These are phyloP conservation scores for Chimonanthus salicifolius DNA, from an alignment of 164 flowering plant species.

Conservation along the genomic window DNA sequence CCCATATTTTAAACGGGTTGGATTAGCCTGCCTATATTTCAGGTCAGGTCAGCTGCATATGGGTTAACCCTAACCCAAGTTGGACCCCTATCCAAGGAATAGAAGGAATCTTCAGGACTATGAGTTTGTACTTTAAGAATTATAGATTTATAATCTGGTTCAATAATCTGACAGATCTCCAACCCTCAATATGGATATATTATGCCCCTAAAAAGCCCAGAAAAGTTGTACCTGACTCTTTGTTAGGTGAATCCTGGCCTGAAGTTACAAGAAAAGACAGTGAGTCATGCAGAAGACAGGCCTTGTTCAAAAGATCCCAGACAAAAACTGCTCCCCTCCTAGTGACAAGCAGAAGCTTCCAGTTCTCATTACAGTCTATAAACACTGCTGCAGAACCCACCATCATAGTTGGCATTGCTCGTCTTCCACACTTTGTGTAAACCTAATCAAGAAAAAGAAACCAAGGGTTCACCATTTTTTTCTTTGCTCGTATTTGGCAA, in stretches of 20 bases:
- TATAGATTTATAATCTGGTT: too few relatives aligned
- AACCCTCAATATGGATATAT: too few relatives aligned
- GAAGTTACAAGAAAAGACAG: conserved; percentile 59
- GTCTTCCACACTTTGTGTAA: conserved; percentile 94
- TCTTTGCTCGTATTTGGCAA: not conserved
- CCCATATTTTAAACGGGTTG: too few relatives aligned
- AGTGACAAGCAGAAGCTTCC: conserved; percentile 91
- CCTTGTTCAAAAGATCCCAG: conserved; percentile 84
- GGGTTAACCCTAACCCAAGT: too few relatives aligned
- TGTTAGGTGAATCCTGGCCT: conserved; percentile 41
- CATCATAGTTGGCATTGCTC: conserved; percentile 97
- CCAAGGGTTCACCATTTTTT: not conserved
- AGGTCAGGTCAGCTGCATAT: too few relatives aligned
- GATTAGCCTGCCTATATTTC: too few relatives aligned
- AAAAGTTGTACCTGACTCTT: conserved; percentile 45
- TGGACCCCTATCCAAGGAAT: too few relatives aligned
- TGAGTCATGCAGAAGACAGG: conserved; percentile 80
- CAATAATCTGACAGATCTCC: too few relatives aligned
- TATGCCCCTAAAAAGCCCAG: too few relatives aligned
- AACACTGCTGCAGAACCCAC: conserved; percentile 91
- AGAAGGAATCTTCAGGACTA: too few relatives aligned
- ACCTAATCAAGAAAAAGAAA: conserved; percentile 34
- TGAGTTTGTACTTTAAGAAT: too few relatives aligned
- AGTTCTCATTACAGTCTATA: conserved; percentile 87
- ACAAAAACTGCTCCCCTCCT: conserved; percentile 73